Evolutionary conservation across 2,329 filamentous ascomycete species (phyloP).

Genomic region (Phoma herbarum): DNA sequence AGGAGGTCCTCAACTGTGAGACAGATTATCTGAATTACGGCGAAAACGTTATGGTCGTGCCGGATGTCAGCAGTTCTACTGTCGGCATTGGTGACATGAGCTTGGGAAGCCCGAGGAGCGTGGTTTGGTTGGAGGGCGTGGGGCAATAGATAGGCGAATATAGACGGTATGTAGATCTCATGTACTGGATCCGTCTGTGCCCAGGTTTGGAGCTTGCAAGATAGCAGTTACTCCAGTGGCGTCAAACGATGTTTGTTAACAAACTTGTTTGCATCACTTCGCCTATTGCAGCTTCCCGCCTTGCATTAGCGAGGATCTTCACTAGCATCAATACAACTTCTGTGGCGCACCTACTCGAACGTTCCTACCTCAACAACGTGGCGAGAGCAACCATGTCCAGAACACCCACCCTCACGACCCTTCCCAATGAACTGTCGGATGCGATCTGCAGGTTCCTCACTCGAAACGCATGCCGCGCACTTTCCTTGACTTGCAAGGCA

Average conservation of each 20-base stretch:
- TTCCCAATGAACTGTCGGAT: not conserved
- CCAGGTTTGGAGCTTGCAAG: not conserved
- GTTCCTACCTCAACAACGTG: not conserved
- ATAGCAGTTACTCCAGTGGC: not conserved
- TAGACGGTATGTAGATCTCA: not conserved
- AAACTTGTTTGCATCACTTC: not conserved
- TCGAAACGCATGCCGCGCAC: not conserved
- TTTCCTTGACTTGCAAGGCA: not conserved
- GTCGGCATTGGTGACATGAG: constrained; percentile 46
- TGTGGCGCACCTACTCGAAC: not conserved
- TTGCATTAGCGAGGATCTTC: not conserved
- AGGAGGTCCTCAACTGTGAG: constrained; percentile 67
- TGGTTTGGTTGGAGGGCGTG: constrained; percentile 43
- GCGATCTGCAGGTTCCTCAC: not conserved
- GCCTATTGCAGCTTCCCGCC: not conserved
- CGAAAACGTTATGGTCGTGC: constrained; percentile 77
- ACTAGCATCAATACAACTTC: not conserved
- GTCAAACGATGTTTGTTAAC: not conserved
- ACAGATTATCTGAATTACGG: constrained; percentile 81
- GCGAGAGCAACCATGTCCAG: not conserved
- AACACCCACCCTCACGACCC: not conserved
- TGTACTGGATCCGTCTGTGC: not conserved
- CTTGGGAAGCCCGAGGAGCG: constrained; percentile 28
- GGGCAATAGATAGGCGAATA: constrained; percentile 6
- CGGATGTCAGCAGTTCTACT: constrained; percentile 74